Evolutionary conservation across 164 flowering plant species (phyloP).

Genomic region (Pachysandra terminalis): DNA sequence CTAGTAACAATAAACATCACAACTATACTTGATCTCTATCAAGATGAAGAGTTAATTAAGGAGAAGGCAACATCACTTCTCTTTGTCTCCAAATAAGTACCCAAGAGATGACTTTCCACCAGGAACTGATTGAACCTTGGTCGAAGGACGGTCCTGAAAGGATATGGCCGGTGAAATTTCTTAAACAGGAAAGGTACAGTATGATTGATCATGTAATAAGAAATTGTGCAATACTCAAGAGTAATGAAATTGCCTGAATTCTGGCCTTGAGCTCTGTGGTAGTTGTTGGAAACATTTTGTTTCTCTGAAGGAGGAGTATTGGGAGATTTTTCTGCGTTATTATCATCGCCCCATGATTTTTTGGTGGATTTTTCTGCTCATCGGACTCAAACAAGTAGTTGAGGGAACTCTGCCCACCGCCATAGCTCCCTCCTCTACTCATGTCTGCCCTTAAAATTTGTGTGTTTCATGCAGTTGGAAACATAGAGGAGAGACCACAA

Average conservation of each 20-base stretch:
- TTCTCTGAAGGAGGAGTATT: slow-evolving; percentile 7
- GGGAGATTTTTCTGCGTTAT: slow-evolving; percentile 5
- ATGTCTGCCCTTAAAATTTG: slow-evolving; percentile 1
- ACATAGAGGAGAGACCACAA: not conserved
- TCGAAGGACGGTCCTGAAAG: slow-evolving; percentile 44
- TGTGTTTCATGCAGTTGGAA: not conserved
- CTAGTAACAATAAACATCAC: not conserved
- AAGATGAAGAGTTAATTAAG: not conserved
- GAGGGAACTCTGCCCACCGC: slow-evolving; percentile 37
- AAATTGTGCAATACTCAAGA: slow-evolving; percentile 16
- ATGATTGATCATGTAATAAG: not conserved
- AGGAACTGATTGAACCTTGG: slow-evolving; percentile 39
- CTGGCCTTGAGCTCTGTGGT: slow-evolving; percentile 27
- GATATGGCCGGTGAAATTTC: not conserved
- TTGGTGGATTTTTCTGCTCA: slow-evolving; percentile 4
- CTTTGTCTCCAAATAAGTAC: slow-evolving; percentile 47
- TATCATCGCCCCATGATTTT: slow-evolving; percentile 24
- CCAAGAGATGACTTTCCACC: slow-evolving; percentile 49
- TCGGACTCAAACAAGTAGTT: slow-evolving; percentile 36
- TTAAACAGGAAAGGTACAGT: not conserved
- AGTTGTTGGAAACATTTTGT: slow-evolving; percentile 20
- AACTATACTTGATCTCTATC: too few relatives aligned
- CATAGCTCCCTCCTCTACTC: slow-evolving; percentile 34
- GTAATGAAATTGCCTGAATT: slow-evolving; percentile 32
- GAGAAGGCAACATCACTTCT: slow-evolving; percentile 24